Evolutionary conservation across 176 grass and related monocot species (phyloP).

Genomic region (Stipa capillata): DNA sequence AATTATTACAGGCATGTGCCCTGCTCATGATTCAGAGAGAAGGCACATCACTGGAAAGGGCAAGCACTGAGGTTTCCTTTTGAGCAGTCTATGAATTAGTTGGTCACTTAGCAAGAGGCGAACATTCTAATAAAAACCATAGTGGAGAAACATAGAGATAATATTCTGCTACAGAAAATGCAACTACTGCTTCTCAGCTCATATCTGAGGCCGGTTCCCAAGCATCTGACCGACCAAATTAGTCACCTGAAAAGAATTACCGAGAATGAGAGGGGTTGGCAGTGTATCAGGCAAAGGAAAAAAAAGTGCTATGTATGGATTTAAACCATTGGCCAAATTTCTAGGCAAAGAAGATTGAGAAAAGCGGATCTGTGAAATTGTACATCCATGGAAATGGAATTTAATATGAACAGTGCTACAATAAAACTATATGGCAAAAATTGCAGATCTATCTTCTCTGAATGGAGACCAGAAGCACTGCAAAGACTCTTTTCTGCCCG

Average conservation of each 20-base stretch:
- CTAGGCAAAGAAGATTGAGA: neutral
- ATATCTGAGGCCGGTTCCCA: constrained; percentile 59
- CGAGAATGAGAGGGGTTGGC: neutral
- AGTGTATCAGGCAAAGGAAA: neutral
- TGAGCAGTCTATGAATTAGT: constrained; percentile 13
- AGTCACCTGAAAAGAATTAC: constrained; percentile 47
- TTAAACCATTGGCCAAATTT: neutral
- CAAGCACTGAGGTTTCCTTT: constrained; percentile 3
- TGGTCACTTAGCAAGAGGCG: neutral
- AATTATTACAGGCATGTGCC: constrained; percentile 41
- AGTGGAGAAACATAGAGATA: constrained; percentile 10
- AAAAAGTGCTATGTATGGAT: neutral
- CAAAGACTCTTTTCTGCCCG: neutral
- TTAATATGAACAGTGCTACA: neutral
- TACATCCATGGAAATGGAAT: neutral
- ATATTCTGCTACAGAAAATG: constrained; percentile 22
- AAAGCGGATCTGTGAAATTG: neutral
- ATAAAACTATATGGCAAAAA: neutral
- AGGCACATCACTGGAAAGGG: constrained; percentile 23
- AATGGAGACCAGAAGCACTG: neutral
- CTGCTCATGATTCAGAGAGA: constrained; percentile 27
- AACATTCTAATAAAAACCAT: constrained; percentile 7
- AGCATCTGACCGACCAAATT: constrained; percentile 77
- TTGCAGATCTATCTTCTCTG: neutral
- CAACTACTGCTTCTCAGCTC: constrained; percentile 9